Base-by-base conservation (phyloP, 331 rosid species). In the Erythrophleum ivorense region DNA sequence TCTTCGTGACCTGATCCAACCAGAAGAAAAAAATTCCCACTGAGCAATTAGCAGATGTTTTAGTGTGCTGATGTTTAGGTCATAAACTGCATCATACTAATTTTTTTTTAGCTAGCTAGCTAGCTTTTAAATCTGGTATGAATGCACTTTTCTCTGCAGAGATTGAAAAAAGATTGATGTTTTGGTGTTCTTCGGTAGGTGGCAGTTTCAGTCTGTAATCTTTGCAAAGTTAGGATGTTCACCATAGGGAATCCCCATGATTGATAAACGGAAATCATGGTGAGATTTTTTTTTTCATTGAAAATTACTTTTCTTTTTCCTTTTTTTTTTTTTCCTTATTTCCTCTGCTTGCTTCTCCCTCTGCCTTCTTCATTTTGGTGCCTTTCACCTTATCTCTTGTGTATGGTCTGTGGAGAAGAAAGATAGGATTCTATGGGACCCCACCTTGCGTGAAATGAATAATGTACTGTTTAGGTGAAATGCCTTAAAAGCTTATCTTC, bases 201-300 rank as follows among this genome's bases (percentile, higher is more conserved):
- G 66, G 63, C 53, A 75, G 63, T 63, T 75, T 79, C 53, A 59
- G 73, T 66, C 49, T 83, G 78, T 64, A 45, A 43, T 71, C 69
- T 81, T 55, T 63, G 49, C 36, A 24, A 12, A 16, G 34, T 80
- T 24, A 65, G 59, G 46, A 48, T 80, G 77, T 79, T 18, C 12
- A 46, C 54, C 68, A 62, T 68, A 87, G 85, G 88, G 90, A 87
- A 91, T 93, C 97, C 97, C 87, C 88, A 84, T 91, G 97, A 84
- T 87, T 89, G 85, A 77, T 71, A 53, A 80, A 66, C 65, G 9
- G 58, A 78, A 34, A 80, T 89, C 95, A 89, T 83, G 88, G 94
- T 78, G 97, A 88, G 97, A 92, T 93, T 92, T 48, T 72, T 85
- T 38, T 7, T 64, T 14, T 2, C 1, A 65, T 79, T 81, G 74